Evolutionary conservation across 2,329 filamentous ascomycete genomes (phyloP), one percentile per base, ranked within the genome.

Genomic region (Colletotrichum chlorophyti): DNA sequence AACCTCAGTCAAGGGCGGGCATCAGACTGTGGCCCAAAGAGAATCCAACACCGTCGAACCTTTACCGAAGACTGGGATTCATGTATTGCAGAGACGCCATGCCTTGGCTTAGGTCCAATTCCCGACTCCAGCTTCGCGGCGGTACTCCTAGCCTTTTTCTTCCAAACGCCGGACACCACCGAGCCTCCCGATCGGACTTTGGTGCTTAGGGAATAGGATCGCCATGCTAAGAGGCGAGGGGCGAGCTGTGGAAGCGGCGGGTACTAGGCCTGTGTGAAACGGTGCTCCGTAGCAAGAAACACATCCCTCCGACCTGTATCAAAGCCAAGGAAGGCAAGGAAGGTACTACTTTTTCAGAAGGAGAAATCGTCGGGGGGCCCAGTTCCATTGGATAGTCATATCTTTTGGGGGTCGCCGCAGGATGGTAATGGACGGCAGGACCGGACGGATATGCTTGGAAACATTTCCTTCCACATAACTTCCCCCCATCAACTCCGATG

Each of bases 141-240:
- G 38, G 45, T 29, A 60, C 43, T 60, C 57, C 55, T 38, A 57
- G 51, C 38, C 52, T 53, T n/a, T 47, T 32, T 35, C 34, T 45
- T 40, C 52, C 57, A 55, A 60, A 57, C 57, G 52, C 57, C 57
- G 51, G 51, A 57, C 57, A 60, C 57, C 57, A 40, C 57, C 57
- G 57, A 60, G 55, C 43, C 45, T 60, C 57, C 57, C 43, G 57
- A 46, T 60, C 51, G 57, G 57, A 60, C 57, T 55, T 59, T 55
- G 51, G 32, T 31, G 51, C 45, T 55, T 50, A 15, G 29, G 23
- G 37, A 31, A 37, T 45, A 45, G 40, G 31, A 45, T 50, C 21
- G 26, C 17, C 52, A 26, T 50, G 17, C 27, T 43, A 37, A 38
- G 55, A 55, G 48, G 35, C 41, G 31, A 42, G 29, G 51, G 27